Evolutionary conservation across 2,329 filamentous ascomycete genomes (phyloP).

Genomic region (Thielaviopsis punctulata): DNA sequence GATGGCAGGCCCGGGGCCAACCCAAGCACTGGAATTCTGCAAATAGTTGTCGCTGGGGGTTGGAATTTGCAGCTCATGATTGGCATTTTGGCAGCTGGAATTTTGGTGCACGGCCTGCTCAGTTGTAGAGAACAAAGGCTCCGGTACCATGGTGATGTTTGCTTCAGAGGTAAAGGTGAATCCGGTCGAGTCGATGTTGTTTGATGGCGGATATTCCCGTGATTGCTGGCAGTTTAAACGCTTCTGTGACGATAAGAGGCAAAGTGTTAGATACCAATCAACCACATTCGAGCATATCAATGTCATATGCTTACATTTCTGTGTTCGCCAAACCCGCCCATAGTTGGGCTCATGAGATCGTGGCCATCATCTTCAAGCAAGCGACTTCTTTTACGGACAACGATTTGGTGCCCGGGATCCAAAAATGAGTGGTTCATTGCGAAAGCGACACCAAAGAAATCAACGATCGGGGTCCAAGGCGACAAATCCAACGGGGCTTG

Average conservation of each 20-base stretch:
- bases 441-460: not conserved
- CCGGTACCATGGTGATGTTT: constrained; percentile 36
- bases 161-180: constrained; percentile 16
- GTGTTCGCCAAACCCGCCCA: constrained; percentile 9
- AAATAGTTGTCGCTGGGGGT: constrained; percentile 44
- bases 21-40: constrained; percentile 26
- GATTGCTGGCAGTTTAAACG: constrained; percentile 9
- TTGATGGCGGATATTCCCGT: not conserved
- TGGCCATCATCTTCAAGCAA: constrained; percentile 9
- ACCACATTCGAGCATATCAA: not conserved
- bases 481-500: too few species aligned
- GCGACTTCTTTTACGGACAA: constrained; percentile 11
- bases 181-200: not conserved
- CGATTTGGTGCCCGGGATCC: constrained; percentile 5
- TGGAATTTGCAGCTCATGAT: constrained; percentile 29
- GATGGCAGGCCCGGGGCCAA: constrained; percentile 24
- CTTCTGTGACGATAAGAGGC: constrained; percentile 1
- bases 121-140: constrained; percentile 15
- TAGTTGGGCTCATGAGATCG: not conserved
- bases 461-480: not conserved
- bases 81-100: constrained; percentile 16
- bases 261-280: not conserved
- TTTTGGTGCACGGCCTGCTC: constrained; percentile 12
- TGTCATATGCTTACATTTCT: constrained; percentile 7
- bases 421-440: constrained; percentile 5